Base-by-base conservation (phyloP, 2,329 filamentous ascomycete species). In the Cytospora piceae region DNA sequence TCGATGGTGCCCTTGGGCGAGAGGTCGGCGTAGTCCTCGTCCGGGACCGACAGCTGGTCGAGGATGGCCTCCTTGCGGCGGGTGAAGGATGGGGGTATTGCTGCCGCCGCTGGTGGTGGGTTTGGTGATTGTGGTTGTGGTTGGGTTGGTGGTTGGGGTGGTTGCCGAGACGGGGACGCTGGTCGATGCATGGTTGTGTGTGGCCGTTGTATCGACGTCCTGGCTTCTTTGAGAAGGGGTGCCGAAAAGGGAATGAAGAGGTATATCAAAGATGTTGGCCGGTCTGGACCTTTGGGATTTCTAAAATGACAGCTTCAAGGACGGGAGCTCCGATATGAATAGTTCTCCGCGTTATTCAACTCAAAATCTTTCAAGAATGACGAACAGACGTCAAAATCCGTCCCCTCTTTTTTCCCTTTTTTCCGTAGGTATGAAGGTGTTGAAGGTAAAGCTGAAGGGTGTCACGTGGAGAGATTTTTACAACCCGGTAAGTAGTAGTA, bases 1-100 rank as follows among this genome's bases (percentile, higher is more conserved):
- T 98, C 94, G 24, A 98, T 85, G 0, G 88, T 90, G 20, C 94
- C 94, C 79, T 97, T 97, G 3, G 94, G 94, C 1, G 92, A 96
- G 9, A 90, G 84, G 77, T 97, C 94, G 51, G 87, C 86, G 77
- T 97, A 96, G 66, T 90, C 84, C 4, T 81, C 83, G 53, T 87
- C 85, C 1, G 93, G 90, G 4, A 87, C 82, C 11, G 86, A 80
- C 3, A 97, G 87, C 70, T 89, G 85, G 52, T 83, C 78, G 17
- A 97, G 79, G 69, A 97, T 96, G 67, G 84, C 87, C 60, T 78
- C 75, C 77, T 97, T 98, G 74, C 87, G 90, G 55, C 77, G 73
- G 51, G 77, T 58, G 73, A 91, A 92, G 42, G 70, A 67, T 17
- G 73, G 64, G 6, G 77, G 74, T 4, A 67, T 54, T 3, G 58